These are phyloP conservation scores for Rhodomyrtus tomentosa DNA, from an alignment of 345 rosid species.

Conservation along the genomic window DNA sequence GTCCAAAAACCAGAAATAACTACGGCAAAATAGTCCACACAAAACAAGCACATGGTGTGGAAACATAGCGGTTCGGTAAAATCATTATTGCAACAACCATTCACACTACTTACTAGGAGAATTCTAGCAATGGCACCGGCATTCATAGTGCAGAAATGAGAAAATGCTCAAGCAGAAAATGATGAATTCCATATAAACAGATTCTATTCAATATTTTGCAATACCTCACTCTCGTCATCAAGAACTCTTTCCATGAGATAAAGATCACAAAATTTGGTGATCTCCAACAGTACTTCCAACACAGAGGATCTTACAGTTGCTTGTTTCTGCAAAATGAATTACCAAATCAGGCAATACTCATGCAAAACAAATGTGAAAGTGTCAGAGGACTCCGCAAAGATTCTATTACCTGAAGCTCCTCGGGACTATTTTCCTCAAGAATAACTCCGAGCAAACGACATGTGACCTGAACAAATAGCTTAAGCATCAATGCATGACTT, in stretches of 20 bases:
- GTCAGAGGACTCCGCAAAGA: not conserved
- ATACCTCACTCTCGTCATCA: conserved; percentile 84
- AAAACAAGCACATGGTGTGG: not conserved
- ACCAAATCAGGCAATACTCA: not conserved
- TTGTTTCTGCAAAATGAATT: conserved; percentile 47
- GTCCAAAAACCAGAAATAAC: not conserved
- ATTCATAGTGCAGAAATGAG: not conserved
- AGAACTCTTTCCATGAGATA: conserved; percentile 99
- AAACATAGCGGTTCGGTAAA: not conserved
- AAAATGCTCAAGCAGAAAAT: not conserved
- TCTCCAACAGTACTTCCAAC: conserved; percentile 88
- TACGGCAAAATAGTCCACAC: not conserved
- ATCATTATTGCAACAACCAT: not conserved
- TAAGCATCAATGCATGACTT: not conserved
- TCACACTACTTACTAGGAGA: not conserved
- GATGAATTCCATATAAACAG: not conserved
- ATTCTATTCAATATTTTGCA: conserved; percentile 6
- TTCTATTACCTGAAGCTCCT: conserved; percentile 61
- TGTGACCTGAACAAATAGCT: conserved; percentile 41
- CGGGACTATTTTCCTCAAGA: conserved; percentile 84
- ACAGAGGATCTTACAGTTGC: conserved; percentile 84
- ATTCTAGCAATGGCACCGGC: not conserved
- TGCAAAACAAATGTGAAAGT: conserved; percentile 1
- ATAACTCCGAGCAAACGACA: conserved; percentile 87
- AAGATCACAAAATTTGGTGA: conserved; percentile 81